Percentiles rank a stretch among this genome's conserved stretches.
These are phyloP conservation scores for Conringia planisiliqua DNA, from an alignment of 345 rosid species.

Conservation along the genomic window DNA sequence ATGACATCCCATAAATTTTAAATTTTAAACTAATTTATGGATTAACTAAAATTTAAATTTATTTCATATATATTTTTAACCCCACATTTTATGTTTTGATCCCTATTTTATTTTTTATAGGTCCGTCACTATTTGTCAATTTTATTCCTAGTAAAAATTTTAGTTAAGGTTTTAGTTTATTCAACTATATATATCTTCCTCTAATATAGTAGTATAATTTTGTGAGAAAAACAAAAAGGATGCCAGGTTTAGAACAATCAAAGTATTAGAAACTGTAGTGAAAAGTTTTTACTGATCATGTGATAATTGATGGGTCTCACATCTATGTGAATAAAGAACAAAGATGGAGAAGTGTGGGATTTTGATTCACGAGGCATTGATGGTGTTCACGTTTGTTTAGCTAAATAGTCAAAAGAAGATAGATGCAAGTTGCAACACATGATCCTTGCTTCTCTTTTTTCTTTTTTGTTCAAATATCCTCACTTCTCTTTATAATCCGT, in stretches of 20 bases:
- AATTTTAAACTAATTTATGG: no score
- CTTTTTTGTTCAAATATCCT: no score
- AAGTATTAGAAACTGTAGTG: background rate
- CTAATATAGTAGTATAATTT: no score
- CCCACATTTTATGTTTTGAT: no score
- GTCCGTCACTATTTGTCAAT: no score
- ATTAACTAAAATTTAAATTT: no score
- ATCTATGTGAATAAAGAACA: background rate
- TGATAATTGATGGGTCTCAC: background rate
- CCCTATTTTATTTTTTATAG: no score
- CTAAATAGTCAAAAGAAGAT: conserved; percentile 18
- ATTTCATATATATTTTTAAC: no score
- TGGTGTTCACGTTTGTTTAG: conserved; percentile 22
- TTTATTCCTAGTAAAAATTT: no score
- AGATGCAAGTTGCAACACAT: conserved; percentile 7
- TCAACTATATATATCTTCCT: no score
- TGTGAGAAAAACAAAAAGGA: background rate
- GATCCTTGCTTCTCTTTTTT: conserved; percentile 12
- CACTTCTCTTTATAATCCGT: background rate
- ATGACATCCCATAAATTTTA: no score
- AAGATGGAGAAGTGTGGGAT: background rate
- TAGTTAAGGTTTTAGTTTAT: no score
- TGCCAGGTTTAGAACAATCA: background rate
- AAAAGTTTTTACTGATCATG: background rate
- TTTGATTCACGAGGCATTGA: conserved; percentile 16